Conservation (phyloP, 208 protist genomes). For the Balamuthia mandrillaris region DNA sequence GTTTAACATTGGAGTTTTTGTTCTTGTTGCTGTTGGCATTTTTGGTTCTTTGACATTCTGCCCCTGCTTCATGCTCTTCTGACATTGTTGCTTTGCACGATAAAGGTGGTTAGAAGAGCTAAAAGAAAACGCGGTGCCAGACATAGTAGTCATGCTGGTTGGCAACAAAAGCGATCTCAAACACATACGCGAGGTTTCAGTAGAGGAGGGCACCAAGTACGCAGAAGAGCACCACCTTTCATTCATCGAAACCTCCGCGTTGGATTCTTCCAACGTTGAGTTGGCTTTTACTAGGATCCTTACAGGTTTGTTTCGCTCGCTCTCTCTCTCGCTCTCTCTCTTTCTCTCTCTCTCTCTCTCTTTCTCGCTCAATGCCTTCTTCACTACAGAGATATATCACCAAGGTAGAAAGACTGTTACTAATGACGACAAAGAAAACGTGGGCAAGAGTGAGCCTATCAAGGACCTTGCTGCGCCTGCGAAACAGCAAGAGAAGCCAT, state of each 20-base stretch:
- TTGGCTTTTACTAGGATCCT: conserved; percentile 96
- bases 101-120: conserved; percentile 97
- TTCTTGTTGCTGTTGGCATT: no score
- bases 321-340: not conserved
- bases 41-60: no score
- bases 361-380: not conserved
- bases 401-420: no score
- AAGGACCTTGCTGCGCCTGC: no score
- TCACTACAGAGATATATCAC: no score
- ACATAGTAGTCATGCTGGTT: conserved; percentile 98
- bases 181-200: conserved; percentile 48
- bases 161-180: conserved; percentile 99
- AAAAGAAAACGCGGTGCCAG: conserved; percentile 85
- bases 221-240: conserved; percentile 89
- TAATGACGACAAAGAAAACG: no score
- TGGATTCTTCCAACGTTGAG: conserved; percentile 97
- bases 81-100: no score
- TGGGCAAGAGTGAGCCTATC: no score
- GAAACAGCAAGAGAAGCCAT: no score
- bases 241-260: conserved; percentile 97
- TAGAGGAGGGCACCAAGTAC: conserved; percentile 89
- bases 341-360: not conserved
- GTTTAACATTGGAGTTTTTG: no score
- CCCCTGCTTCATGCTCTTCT: no score
- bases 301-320: conserved; percentile 34